phyloP scores from a whole-genome alignment of 179 eudicot genomes.

The Amaranthus tricolor region DNA sequence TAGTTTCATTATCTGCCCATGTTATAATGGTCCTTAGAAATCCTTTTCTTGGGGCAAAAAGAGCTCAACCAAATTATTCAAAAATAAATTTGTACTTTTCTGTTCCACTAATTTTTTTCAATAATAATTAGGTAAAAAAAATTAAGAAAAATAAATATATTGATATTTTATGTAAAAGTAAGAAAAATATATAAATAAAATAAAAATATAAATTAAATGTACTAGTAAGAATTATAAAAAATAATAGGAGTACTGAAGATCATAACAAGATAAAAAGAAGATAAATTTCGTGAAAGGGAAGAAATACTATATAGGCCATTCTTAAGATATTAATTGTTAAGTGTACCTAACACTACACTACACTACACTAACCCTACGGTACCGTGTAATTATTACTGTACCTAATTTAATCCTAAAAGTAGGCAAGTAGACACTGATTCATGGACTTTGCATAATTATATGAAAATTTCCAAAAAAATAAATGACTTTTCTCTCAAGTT shows the following conservation, averaged over 20 bases:
- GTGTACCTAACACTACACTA: conserved; percentile 11
- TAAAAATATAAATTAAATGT: background rate
- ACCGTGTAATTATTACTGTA: conserved; percentile 2
- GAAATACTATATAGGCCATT: no score
- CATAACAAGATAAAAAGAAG: no score
- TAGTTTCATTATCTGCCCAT: background rate
- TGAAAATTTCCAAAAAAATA: background rate
- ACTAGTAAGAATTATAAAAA: no score
- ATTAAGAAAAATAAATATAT: no score
- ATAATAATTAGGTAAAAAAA: no score
- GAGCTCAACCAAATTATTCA: conserved; percentile 1
- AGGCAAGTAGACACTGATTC: background rate
- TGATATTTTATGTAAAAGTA: no score
- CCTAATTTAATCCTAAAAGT: conserved; percentile 5
- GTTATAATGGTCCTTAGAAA: background rate
- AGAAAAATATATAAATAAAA: background rate
- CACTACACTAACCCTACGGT: background rate
- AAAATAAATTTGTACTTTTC: background rate
- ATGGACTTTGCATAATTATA: background rate
- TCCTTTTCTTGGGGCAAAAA: background rate
- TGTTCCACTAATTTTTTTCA: no score
- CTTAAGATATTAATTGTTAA: background rate
- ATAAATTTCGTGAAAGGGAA: background rate
- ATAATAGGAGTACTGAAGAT: background rate
- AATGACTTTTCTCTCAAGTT: background rate